These are phyloP conservation scores for Excoecaria cochinchinensis DNA, from an alignment of 345 rosid species.

Conservation along the genomic window DNA sequence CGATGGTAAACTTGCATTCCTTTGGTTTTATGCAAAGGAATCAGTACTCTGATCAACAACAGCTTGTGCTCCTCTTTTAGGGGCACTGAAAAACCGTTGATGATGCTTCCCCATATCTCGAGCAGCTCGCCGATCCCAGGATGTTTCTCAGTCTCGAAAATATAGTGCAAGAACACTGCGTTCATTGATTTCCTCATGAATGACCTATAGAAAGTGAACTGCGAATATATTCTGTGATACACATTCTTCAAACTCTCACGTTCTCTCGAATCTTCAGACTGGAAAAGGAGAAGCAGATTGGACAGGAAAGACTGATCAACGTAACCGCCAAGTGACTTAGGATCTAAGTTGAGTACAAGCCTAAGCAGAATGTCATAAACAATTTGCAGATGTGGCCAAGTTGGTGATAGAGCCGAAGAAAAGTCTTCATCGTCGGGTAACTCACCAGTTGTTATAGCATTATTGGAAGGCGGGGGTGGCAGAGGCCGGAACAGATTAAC, in stretches of 20 bases:
- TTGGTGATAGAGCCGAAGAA: constrained; percentile 27
- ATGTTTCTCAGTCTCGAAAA: constrained; percentile 52
- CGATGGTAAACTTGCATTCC: constrained; percentile 46
- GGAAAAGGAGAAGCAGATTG: constrained; percentile 49
- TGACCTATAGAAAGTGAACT: constrained; percentile 46
- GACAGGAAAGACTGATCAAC: constrained; percentile 41
- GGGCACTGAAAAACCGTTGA: constrained; percentile 63
- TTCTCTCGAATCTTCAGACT: constrained; percentile 61
- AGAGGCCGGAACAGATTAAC: constrained; percentile 57
- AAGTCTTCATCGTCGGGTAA: constrained; percentile 49
- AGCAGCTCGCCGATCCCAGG: constrained; percentile 51
- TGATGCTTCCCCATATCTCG: constrained; percentile 68
- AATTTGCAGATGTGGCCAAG: constrained; percentile 56
- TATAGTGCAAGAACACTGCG: constrained; percentile 42
- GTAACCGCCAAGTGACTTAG: constrained; percentile 38
- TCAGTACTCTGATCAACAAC: constrained; percentile 53
- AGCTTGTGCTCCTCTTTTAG: constrained; percentile 65
- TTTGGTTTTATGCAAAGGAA: constrained; percentile 59
- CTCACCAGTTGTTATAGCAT: constrained; percentile 17
- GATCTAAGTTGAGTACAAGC: constrained; percentile 37
- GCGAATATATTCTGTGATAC: constrained; percentile 52
- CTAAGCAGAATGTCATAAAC: constrained; percentile 48
- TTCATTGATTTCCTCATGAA: constrained; percentile 65
- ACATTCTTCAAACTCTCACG: constrained; percentile 53
- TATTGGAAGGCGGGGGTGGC: constrained; percentile 41